These are phyloP conservation scores for Orbilia quercus DNA, from an alignment of 2,329 filamentous ascomycete species.

Conservation along the genomic window DNA sequence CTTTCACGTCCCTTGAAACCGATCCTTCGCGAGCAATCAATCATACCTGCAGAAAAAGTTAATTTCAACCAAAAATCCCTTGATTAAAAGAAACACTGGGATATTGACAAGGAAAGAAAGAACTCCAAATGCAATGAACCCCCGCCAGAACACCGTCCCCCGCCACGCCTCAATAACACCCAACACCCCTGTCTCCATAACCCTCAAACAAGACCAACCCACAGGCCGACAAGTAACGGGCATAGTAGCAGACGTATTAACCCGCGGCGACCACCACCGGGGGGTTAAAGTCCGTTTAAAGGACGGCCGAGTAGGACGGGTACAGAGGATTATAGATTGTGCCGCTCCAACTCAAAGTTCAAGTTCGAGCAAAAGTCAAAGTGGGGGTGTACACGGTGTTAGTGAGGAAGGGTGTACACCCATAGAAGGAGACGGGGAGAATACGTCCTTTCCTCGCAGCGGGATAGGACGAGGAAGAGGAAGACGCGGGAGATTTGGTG, in stretches of 20 bases:
- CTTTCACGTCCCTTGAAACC: too few species aligned
- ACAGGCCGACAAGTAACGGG: slow-evolving; percentile 78
- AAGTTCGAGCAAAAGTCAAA: too few species aligned
- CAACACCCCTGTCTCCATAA: slow-evolving; percentile 75
- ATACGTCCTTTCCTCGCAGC: neutral
- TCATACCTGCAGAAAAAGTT: too few species aligned
- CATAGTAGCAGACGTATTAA: slow-evolving; percentile 74
- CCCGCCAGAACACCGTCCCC: slow-evolving; percentile 63
- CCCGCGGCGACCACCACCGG: slow-evolving; percentile 77
- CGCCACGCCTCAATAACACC: slow-evolving; percentile 68
- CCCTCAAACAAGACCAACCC: slow-evolving; percentile 80
- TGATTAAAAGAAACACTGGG: too few species aligned
- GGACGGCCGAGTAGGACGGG: slow-evolving; percentile 78
- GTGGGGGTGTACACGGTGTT: slow-evolving; percentile 18
- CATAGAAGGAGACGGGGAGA: neutral
- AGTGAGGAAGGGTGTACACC: slow-evolving; percentile 18
- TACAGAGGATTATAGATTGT: slow-evolving; percentile 71
- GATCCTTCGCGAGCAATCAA: too few species aligned
- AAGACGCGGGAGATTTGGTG: slow-evolving; percentile 46
- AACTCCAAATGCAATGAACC: slow-evolving; percentile 55
- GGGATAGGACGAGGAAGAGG: slow-evolving; percentile 26
- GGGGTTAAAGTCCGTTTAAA: slow-evolving; percentile 81
- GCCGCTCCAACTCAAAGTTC: slow-evolving; percentile 3
- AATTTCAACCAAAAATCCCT: too few species aligned
- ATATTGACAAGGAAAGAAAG: too few species aligned